Base-by-base conservation (phyloP, 257 asterid genomes). In the Echium plantagineum region DNA sequence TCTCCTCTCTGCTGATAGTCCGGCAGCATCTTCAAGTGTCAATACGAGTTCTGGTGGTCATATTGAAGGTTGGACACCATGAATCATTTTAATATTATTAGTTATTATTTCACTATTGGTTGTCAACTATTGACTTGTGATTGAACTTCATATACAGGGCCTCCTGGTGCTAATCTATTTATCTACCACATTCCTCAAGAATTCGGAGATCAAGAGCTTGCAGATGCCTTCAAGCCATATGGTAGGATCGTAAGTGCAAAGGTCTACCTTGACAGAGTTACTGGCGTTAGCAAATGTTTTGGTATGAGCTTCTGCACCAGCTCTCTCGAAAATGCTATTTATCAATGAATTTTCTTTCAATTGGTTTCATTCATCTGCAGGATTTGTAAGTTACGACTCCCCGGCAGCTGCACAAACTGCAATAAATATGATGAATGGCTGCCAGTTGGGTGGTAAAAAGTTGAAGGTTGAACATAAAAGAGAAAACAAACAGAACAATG, bases 131-230 rank as follows among this genome's bases (percentile, higher is more conserved):
- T 22, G 28, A 10, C n/a, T 56, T 0, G 9, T 26, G 17, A 21
- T 13, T 21, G 16, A 13, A 5, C 5, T 56, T 22, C 12, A 2
- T 2, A 42, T 30, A 42, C 90, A 86, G 95, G 95, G 71, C 95
- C 95, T 56, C 78, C 82, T 9, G 94, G 95, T 53, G 85, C 95
- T 65, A 86, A 86, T 75, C 70, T 86, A 55, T 86, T 86, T 71
- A 84, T 86, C 60, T 86, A 76, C 80, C 94, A 86, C 71, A 84
- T 86, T 62, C 95, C 94, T 49, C 94, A 80, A 81, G 87, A 84
- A 63, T 86, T 72, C 35, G 90, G 90, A 19, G 95, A 86, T 24
- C 80, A 72, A 15, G 90, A 86, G 73, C 95, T 86, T 35, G 87
- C 83, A 28, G 74, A 78, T 64, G 73, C 79, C 47, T 86, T 86